Evolutionary conservation across 305 asterid genomes (phyloP).

Genomic region (Nicotiana rustica): DNA sequence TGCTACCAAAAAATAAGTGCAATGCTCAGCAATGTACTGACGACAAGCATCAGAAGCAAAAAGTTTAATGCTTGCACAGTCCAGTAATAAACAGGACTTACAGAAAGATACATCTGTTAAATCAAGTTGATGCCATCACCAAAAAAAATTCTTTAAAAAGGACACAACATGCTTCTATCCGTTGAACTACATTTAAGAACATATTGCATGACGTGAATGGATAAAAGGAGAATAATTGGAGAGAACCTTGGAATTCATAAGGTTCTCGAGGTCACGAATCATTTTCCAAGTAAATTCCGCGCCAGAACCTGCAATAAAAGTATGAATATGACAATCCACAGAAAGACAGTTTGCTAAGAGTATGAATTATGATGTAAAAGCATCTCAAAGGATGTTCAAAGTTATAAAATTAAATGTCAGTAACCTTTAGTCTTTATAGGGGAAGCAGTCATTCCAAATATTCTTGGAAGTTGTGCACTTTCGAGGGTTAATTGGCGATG

Average conservation of each 20-base stretch:
- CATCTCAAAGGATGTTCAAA: background rate
- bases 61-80: background rate
- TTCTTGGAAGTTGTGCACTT: slow-evolving; percentile 64
- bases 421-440: slow-evolving; percentile 91
- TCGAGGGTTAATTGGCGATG: slow-evolving; percentile 50
- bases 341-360: slow-evolving; percentile 6
- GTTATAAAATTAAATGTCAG: slow-evolving; percentile 25
- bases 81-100: background rate
- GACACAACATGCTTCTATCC: background rate
- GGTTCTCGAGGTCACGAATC: slow-evolving; percentile 71
- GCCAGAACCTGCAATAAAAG: slow-evolving; percentile 52
- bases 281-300: slow-evolving; percentile 52
- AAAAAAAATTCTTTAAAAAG: background rate
- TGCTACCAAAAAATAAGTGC: background rate
- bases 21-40: background rate
- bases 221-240: background rate
- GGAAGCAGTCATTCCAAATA: slow-evolving; percentile 96
- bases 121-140: slow-evolving; percentile 2
- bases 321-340: background rate
- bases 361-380: slow-evolving; percentile 6
- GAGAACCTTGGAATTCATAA: slow-evolving; percentile 86
- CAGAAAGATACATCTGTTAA: background rate
- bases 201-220: background rate
- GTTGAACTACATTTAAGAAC: background rate
- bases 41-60: background rate